Conservation (phyloP, 2,329 filamentous ascomycete species). For the Cladosporium sp. region DNA sequence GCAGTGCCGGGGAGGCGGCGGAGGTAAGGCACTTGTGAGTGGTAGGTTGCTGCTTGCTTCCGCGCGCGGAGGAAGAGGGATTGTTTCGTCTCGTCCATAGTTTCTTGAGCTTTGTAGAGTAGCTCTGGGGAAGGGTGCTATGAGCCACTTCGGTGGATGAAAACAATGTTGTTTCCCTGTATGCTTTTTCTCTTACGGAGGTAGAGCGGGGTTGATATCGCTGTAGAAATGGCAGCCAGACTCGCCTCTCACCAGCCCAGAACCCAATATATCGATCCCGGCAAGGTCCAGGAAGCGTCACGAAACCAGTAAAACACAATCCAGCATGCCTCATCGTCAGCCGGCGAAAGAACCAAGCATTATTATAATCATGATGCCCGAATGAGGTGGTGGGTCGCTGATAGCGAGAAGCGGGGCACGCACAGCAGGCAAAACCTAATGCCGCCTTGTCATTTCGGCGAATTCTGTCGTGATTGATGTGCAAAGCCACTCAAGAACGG, state of each 20-base stretch:
- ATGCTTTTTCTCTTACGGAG: too few relatives aligned
- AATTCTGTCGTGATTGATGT: neutral
- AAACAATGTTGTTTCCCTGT: neutral
- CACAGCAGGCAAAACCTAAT: neutral
- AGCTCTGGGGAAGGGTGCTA: neutral
- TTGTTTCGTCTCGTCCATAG: neutral
- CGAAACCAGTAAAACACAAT: neutral
- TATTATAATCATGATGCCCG: neutral
- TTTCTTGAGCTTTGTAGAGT: neutral
- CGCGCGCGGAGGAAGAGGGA: neutral
- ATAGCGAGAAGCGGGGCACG: neutral
- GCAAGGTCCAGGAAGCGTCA: neutral
- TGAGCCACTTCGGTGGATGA: neutral
- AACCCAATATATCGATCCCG: too few relatives aligned
- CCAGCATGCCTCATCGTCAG: neutral
- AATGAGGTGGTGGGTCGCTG: neutral
- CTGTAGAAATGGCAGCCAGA: neutral
- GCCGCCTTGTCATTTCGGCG: neutral
- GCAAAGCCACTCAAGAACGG: too few relatives aligned
- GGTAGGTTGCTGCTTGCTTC: conserved; percentile 34
- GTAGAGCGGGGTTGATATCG: neutral
- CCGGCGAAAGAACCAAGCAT: neutral
- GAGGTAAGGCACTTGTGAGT: conserved; percentile 52
- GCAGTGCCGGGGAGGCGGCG: conserved; percentile 54
- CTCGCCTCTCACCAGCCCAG: too few relatives aligned